Evolutionary conservation across 768 basidiomycete genomes (phyloP).

Genomic region (Cystobasidium onofrii): DNA sequence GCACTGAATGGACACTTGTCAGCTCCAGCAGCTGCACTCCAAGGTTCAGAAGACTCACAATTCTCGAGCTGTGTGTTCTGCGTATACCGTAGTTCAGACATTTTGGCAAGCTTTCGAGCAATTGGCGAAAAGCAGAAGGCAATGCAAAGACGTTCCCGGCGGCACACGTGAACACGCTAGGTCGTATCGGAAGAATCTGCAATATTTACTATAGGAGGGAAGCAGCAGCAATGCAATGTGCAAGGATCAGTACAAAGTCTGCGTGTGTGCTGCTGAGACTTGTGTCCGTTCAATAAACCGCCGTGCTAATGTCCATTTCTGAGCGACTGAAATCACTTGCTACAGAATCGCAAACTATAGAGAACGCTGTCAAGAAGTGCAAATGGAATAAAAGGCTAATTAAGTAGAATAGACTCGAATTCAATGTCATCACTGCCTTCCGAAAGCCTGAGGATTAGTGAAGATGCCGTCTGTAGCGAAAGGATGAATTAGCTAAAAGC

Average conservation of each 20-base stretch:
- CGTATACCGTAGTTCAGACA: conserved; percentile 29
- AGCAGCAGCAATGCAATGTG: too few relatives aligned
- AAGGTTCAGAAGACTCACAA: background rate
- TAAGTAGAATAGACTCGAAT: too few relatives aligned
- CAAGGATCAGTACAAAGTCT: too few relatives aligned
- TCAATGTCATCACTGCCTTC: background rate
- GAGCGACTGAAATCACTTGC: too few relatives aligned
- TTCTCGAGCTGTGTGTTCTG: conserved; percentile 33
- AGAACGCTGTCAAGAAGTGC: too few relatives aligned
- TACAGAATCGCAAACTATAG: too few relatives aligned
- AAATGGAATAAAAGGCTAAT: too few relatives aligned
- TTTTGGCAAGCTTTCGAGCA: background rate
- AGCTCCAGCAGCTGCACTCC: background rate
- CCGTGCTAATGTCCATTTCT: too few relatives aligned
- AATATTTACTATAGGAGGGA: too few relatives aligned
- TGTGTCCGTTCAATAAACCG: too few relatives aligned
- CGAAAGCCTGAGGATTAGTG: conserved; percentile 5
- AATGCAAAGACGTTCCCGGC: too few relatives aligned
- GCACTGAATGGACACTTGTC: background rate
- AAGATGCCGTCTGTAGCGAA: background rate
- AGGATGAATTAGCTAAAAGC: background rate
- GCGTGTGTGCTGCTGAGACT: too few relatives aligned
- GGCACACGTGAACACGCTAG: background rate
- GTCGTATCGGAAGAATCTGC: background rate
- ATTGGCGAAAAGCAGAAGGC: background rate